Conservation (phyloP, 2,329 filamentous ascomycete genomes). For the Cladophialophora bantiana region DNA sequence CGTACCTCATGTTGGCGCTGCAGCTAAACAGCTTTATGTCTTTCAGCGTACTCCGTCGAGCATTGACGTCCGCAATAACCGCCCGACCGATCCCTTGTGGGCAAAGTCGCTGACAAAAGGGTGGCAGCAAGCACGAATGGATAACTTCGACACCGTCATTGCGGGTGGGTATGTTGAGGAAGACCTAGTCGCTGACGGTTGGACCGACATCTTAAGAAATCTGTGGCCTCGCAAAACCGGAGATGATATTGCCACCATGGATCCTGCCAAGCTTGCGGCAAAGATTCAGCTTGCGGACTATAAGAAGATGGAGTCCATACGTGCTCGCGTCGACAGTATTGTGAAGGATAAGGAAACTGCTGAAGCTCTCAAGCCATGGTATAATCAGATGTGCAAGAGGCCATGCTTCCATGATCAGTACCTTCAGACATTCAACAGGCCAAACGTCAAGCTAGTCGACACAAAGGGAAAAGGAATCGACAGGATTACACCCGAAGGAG, state of each 20-base stretch:
- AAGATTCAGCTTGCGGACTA: constrained; percentile 33
- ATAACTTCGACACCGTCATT: constrained; percentile 44
- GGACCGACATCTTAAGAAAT: constrained; percentile 38
- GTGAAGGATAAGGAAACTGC: constrained; percentile 62
- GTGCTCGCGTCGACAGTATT: constrained; percentile 55
- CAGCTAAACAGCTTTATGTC: constrained; percentile 46
- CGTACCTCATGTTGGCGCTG: constrained; percentile 45
- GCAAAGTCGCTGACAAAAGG: constrained; percentile 27
- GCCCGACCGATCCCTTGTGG: constrained; percentile 27
- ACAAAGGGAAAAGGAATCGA: constrained; percentile 63
- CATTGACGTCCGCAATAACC: constrained; percentile 42
- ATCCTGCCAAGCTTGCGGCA: constrained; percentile 20
- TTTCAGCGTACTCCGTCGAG: constrained; percentile 47
- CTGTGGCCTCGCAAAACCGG: constrained; percentile 9
- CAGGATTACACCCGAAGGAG: constrained; percentile 52
- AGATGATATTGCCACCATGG: constrained; percentile 2
- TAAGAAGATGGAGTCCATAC: constrained; percentile 40
- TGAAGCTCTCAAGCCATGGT: constrained; percentile 64
- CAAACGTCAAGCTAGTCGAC: constrained; percentile 67
- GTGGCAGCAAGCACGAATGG: constrained; percentile 43
- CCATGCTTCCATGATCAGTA: constrained; percentile 69
- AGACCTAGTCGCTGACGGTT: constrained; percentile 44
- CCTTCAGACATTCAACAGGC: constrained; percentile 64
- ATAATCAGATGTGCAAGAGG: constrained; percentile 68
- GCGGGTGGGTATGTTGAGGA: constrained; percentile 31